phyloP scores from a whole-genome alignment of 1,284 basidiomycete species.

The Rhodotorula sp. region DNA sequence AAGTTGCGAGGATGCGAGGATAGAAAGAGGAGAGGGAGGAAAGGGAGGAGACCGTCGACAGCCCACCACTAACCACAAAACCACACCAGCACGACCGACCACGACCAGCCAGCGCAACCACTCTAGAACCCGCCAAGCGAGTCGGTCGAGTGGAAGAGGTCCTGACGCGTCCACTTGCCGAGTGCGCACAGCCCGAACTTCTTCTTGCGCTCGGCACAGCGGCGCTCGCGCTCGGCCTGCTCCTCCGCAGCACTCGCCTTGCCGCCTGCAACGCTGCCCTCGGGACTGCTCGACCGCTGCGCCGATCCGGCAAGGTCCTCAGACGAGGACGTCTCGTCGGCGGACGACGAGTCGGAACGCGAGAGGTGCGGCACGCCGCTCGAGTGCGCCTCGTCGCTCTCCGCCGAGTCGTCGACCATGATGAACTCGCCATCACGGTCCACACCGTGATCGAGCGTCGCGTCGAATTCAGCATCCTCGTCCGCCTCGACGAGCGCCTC shows the following conservation, averaged over 20 bases:
- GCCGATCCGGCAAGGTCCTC: neutral
- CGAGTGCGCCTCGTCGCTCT: constrained; percentile 5
- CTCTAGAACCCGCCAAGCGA: constrained; percentile 38
- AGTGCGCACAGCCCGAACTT: constrained; percentile 37
- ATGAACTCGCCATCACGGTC: constrained; percentile 9
- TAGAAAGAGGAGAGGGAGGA: neutral
- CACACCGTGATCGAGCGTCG: constrained; percentile 3
- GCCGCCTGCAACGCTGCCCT: neutral
- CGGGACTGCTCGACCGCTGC: neutral
- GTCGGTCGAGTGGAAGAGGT: constrained; percentile 35
- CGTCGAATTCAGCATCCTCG: constrained; percentile 10
- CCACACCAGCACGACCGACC: neutral
- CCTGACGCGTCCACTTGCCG: constrained; percentile 37
- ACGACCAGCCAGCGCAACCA: neutral
- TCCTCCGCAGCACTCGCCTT: neutral
- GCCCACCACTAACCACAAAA: neutral
- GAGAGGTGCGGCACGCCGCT: neutral
- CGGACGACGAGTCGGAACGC: neutral
- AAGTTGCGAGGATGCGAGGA: constrained; percentile 2
- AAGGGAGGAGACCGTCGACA: no score
- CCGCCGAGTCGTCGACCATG: constrained; percentile 26
- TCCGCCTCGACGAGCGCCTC: constrained; percentile 16
- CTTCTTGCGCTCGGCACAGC: constrained; percentile 25
- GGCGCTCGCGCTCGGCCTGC: neutral
- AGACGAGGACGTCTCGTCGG: constrained; percentile 9